A percentile compares a stretch with the other conserved stretches of the same genome.
phyloP scores from a whole-genome alignment of 2,329 filamentous ascomycete species.

The Sporothrix pallida region DNA sequence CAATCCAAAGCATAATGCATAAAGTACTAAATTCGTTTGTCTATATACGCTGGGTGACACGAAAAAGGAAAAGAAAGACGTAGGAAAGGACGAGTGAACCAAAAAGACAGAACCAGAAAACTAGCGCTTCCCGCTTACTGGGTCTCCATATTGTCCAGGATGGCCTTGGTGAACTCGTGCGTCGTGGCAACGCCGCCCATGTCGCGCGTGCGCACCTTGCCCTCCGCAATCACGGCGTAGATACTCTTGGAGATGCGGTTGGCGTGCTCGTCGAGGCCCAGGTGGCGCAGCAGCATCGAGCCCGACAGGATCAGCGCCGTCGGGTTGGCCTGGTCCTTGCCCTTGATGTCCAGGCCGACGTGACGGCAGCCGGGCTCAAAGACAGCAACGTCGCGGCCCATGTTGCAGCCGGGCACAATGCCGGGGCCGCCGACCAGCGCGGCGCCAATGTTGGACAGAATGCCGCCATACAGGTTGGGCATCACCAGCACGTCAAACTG shows the following conservation, averaged over 20 bases:
- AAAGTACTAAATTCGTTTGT: conserved; percentile 31
- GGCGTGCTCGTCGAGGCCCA: conserved; percentile 96
- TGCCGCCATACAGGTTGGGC: conserved; percentile 99
- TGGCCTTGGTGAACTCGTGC: conserved; percentile 91
- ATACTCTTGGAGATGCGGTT: conserved; percentile 94
- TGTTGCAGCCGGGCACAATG: conserved; percentile 98
- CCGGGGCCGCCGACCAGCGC: conserved; percentile 96
- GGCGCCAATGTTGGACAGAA: conserved; percentile 98
- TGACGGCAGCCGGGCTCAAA: conserved; percentile 99
- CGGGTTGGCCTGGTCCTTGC: conserved; percentile 99
- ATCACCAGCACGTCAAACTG: conserved; percentile 99
- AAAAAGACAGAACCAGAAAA: background rate
- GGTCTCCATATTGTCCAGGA: conserved; percentile 93
- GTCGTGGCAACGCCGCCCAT: conserved; percentile 93
- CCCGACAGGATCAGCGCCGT: conserved; percentile 93
- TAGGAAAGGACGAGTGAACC: background rate
- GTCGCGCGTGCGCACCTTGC: conserved; percentile 86
- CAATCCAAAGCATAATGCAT: conserved; percentile 24
- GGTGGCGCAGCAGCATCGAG: conserved; percentile 95
- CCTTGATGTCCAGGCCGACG: conserved; percentile 99
- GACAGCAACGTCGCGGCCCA: conserved; percentile 96
- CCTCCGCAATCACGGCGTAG: conserved; percentile 81
- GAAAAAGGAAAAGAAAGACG: background rate
- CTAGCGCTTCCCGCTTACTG: conserved; percentile 52
- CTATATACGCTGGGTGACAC: conserved; percentile 33